Evolutionary conservation across 495 filamentous ascomycete genomes (phyloP), one percentile per base, ranked within the genome.

Genomic region (Talaromyces stipitatus): DNA sequence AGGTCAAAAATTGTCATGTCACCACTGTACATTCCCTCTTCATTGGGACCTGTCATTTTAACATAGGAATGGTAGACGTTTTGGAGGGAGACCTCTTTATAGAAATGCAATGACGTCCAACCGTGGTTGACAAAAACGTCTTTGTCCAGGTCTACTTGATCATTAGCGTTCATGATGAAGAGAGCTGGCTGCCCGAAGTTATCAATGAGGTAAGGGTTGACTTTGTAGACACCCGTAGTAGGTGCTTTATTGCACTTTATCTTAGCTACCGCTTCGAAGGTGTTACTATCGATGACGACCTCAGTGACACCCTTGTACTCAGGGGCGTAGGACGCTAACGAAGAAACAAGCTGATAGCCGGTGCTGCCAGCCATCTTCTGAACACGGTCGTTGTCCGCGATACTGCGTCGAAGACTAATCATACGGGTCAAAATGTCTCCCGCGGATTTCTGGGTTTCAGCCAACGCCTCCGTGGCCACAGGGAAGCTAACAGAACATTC

Each of bases 101-200:
- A 77, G 58, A 91, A 83, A 14, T 83, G 78, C 74, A 92, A 80
- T 0, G 81, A 85, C 59, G 87, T 83, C 85, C 89, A 88, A n/a
- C 88, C 87, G 62, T 92, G 89, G 41, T 84, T 88, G 56, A 92
- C 83, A 64, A 83, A 92, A 28, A 89, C 85, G 45, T 83, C 74
- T 55, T 87, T 82, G 57, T 82, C 81, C 0, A 84, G 85, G 60
- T 91, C 85, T 2, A 85, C 79, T 22, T 78, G 80, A 63, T 90
- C 88, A 55, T 84, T 90, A 12, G 81, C 87, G 64, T 92, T 92
- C 72, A 90, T 84, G 59, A 87, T 85, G 69, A 94, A 92, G 16
- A 89, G 89, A 9, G 86, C 85, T 28, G 88, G 75, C 61, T 76
- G 72, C n/a, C 67, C 70, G 47, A 75, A 78, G 68, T 16, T 14